Evolutionary conservation across 176 grass and related monocot genomes (phyloP).

Genomic region (Metroxylon sagu): DNA sequence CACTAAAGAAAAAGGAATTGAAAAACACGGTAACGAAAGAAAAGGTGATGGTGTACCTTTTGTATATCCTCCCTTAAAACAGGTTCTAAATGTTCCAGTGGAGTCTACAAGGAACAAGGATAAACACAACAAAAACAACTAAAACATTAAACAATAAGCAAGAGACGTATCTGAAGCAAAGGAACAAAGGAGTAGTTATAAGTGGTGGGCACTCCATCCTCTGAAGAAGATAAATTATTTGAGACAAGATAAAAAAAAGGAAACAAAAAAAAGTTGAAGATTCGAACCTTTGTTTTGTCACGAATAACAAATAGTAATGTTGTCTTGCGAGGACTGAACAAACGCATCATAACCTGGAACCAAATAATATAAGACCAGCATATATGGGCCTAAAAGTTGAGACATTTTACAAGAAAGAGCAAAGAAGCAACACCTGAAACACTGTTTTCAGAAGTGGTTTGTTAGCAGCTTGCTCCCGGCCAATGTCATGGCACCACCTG

Average conservation of each 20-base stretch:
- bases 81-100: slow-evolving; percentile 56
- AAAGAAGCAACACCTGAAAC: slow-evolving; percentile 46
- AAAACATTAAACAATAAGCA: slow-evolving; percentile 7
- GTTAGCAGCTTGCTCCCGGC: slow-evolving; percentile 70
- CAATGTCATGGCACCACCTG: slow-evolving; percentile 95
- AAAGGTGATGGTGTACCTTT: slow-evolving; percentile 35
- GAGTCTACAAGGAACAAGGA: slow-evolving; percentile 38
- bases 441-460: slow-evolving; percentile 69
- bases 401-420: neutral
- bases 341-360: slow-evolving; percentile 58
- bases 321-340: slow-evolving; percentile 56
- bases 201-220: no score
- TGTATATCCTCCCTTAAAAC: slow-evolving; percentile 79
- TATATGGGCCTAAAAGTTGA: slow-evolving; percentile 7
- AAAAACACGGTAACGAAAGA: slow-evolving; percentile 20
- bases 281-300: slow-evolving; percentile 73
- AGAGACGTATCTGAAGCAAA: no score
- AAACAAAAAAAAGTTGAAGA: no score
- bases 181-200: no score
- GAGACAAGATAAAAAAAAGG: no score
- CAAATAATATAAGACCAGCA: slow-evolving; percentile 9
- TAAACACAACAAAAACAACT: slow-evolving; percentile 18
- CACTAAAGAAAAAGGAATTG: slow-evolving; percentile 3
- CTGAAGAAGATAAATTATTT: no score
- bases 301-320: slow-evolving; percentile 73